These are phyloP conservation scores for Fragaria iinumae DNA, from an alignment of 306 rosid genomes.

Conservation along the genomic window DNA sequence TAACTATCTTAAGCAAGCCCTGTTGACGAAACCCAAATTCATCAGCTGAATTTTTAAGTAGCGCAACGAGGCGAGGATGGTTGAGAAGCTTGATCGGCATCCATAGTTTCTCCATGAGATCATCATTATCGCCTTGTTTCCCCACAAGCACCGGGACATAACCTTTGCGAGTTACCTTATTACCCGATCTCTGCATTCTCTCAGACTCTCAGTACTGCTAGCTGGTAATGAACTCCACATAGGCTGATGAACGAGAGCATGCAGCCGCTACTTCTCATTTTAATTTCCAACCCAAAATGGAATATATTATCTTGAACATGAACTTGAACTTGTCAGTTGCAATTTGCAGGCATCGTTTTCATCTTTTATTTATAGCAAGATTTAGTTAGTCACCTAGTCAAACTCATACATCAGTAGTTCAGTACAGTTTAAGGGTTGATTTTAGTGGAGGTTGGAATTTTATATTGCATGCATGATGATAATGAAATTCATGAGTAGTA, in stretches of 20 bases:
- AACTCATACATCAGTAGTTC: neutral
- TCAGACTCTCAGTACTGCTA: neutral
- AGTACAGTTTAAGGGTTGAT: neutral
- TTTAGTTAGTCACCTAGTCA: neutral
- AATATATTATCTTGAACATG: neutral
- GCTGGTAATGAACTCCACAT: neutral
- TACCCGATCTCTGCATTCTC: neutral
- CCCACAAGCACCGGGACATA: slow-evolving; percentile 43
- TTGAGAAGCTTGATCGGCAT: slow-evolving; percentile 33
- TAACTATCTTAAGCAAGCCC: slow-evolving; percentile 38
- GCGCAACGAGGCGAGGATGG: slow-evolving; percentile 33
- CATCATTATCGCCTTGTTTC: slow-evolving; percentile 18
- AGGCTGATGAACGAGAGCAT: slow-evolving; percentile 3
- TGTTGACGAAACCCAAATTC: slow-evolving; percentile 30
- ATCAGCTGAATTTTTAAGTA: slow-evolving; percentile 28
- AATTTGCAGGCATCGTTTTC: neutral
- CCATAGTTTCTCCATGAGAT: slow-evolving; percentile 29
- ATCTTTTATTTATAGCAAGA: neutral
- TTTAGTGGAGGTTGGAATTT: neutral
- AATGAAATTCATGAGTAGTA: neutral
- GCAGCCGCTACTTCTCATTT: neutral
- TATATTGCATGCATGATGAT: neutral
- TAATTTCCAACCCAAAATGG: neutral
- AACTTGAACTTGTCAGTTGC: neutral
- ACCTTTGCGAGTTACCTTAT: slow-evolving; percentile 30